Conservation (phyloP, 2,329 filamentous ascomycete genomes). For the Cyphellophora attinorum region DNA sequence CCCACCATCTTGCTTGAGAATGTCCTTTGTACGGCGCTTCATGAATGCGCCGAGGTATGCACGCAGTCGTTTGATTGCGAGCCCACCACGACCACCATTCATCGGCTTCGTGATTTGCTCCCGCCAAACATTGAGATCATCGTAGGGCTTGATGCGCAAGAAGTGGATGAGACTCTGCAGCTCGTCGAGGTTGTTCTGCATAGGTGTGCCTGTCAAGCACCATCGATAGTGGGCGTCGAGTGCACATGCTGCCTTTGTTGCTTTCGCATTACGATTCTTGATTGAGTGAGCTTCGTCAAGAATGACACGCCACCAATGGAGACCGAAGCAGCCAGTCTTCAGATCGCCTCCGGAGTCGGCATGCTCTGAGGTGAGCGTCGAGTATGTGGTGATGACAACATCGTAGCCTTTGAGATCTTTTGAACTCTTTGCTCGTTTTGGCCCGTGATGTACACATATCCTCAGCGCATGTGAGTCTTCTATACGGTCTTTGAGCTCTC, state of each 20-base stretch:
- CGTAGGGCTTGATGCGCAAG: conserved; percentile 81
- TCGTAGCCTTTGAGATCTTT: conserved; percentile 76
- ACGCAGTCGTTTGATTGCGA: conserved; percentile 80
- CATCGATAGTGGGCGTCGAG: conserved; percentile 80
- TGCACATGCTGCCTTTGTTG: conserved; percentile 83
- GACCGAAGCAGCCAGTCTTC: conserved; percentile 76
- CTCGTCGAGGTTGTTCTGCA: conserved; percentile 98
- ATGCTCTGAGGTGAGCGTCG: conserved; percentile 87
- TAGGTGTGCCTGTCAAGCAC: conserved; percentile 92
- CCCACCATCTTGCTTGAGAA: conserved; percentile 80
- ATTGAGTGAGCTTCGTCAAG: conserved; percentile 96
- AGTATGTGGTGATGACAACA: conserved; percentile 94
- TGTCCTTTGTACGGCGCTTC: conserved; percentile 96
- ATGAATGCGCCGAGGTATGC: conserved; percentile 85
- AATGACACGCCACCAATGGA: conserved; percentile 92
- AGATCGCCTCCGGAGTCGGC: conserved; percentile 52
- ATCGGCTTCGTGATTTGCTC: conserved; percentile 82
- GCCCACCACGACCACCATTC: conserved; percentile 78
- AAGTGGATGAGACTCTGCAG: conserved; percentile 90
- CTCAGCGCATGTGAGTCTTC: conserved; percentile 58
- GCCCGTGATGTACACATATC: conserved; percentile 85
- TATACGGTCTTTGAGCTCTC: conserved; percentile 80
- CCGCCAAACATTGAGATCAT: conserved; percentile 79
- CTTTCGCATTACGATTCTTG: conserved; percentile 95
- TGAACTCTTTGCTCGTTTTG: conserved; percentile 68